These are phyloP conservation scores for Lichtheimia hyalospora DNA, from an alignment of 371 early-diverging fungal species.

Conservation along the genomic window DNA sequence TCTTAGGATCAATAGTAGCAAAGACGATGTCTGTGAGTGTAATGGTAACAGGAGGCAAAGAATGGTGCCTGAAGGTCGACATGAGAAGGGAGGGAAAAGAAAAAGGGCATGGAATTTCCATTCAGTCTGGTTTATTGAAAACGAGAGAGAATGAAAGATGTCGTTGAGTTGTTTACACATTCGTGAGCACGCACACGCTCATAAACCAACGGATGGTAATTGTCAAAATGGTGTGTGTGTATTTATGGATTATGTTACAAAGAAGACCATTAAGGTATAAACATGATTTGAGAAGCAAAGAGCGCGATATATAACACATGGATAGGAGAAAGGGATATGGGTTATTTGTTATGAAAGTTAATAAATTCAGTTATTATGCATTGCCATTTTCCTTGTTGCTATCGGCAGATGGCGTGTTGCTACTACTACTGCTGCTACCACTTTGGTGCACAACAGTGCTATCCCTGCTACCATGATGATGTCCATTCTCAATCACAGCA, in stretches of 20 bases:
- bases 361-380: slow-evolving; percentile 3
- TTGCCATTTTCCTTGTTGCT: slow-evolving; percentile 9
- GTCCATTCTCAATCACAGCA: too few species aligned
- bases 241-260: background rate
- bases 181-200: too few species aligned
- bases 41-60: slow-evolving; percentile 8
- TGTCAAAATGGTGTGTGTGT: too few species aligned
- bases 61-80: background rate
- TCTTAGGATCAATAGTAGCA: slow-evolving; percentile 3
- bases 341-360: background rate
- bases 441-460: background rate
- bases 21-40: slow-evolving; percentile 13
- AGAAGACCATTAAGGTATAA: background rate
- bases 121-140: background rate
- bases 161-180: too few species aligned
- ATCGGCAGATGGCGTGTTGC: slow-evolving; percentile 6
- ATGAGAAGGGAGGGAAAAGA: background rate
- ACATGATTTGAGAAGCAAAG: background rate
- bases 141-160: too few species aligned
- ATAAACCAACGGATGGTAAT: too few species aligned
- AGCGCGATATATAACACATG: background rate
- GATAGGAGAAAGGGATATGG: background rate
- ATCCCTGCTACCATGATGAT: background rate
- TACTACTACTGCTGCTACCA: slow-evolving; percentile 1
- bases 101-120: slow-evolving; percentile 3